Evolutionary conservation across 1,284 basidiomycete genomes (phyloP).

Genomic region (Hypsizygus ulmarius): DNA sequence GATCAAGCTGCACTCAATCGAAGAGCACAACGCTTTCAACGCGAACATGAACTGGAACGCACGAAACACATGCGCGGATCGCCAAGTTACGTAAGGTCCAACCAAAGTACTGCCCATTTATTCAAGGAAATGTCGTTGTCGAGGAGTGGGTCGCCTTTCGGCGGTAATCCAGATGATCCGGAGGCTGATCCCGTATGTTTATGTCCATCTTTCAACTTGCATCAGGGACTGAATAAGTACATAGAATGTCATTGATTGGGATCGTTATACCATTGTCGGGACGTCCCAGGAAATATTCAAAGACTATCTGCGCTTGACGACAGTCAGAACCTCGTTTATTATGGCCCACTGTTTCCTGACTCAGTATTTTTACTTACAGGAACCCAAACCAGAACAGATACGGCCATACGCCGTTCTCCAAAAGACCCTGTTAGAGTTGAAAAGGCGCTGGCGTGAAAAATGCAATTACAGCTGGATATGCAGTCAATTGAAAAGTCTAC

Average conservation of each 20-base stretch:
- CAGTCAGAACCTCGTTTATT: conserved; percentile 49
- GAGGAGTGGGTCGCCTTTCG: conserved; percentile 44
- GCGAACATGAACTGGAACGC: conserved; percentile 78
- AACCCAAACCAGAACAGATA: conserved; percentile 93
- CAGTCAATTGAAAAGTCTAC: conserved; percentile 96
- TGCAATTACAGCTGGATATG: conserved; percentile 91
- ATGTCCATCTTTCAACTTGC: conserved; percentile 6
- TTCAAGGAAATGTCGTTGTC: conserved; percentile 46
- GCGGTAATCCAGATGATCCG: conserved; percentile 54
- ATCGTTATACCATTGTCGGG: conserved; percentile 92
- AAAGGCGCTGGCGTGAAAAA: conserved; percentile 86
- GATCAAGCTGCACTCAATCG: conserved; percentile 68
- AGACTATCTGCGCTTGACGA: conserved; percentile 92
- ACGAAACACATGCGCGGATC: conserved; percentile 47
- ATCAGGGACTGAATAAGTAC: conserved; percentile 11
- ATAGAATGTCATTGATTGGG: conserved; percentile 97
- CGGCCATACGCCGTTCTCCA: conserved; percentile 85
- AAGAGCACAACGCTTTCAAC: conserved; percentile 74
- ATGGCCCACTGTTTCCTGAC: conserved; percentile 5
- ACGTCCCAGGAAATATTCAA: conserved; percentile 90
- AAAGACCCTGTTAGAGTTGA: conserved; percentile 85
- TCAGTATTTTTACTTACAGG: conserved; percentile 44
- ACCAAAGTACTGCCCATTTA: conserved; percentile 51
- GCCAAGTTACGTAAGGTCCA: conserved; percentile 42
- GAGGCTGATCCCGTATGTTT: conserved; percentile 68